Conservation (phyloP, 805 yeast species). For the Zygosaccharomyces rouxii region DNA sequence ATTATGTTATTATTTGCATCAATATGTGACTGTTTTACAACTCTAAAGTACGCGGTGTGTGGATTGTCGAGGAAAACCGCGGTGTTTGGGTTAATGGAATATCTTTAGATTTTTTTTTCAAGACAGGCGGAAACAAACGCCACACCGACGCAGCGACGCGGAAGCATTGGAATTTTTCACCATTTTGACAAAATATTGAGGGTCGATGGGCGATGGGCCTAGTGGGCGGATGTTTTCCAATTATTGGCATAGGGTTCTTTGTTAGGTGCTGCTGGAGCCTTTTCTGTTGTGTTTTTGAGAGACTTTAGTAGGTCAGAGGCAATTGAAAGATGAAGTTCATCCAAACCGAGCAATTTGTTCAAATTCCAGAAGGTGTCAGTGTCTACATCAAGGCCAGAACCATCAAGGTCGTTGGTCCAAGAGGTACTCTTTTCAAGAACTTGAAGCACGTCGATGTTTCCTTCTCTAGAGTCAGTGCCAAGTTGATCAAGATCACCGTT, state of each 20-base stretch:
- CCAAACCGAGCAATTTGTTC: slow-evolving; percentile 78
- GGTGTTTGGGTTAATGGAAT: not conserved
- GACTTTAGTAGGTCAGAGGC: slow-evolving; percentile 1
- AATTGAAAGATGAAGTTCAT: slow-evolving; percentile 64
- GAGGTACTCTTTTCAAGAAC: slow-evolving; percentile 89
- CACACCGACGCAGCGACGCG: slow-evolving; percentile 5
- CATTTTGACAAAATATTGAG: slow-evolving; percentile 4
- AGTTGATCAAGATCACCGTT: slow-evolving; percentile 79
- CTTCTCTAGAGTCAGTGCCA: slow-evolving; percentile 71
- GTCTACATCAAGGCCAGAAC: slow-evolving; percentile 87
- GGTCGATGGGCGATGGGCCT: not conserved
- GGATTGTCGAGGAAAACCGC: not conserved
- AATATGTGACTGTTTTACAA: not conserved
- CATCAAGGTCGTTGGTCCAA: slow-evolving; percentile 93
- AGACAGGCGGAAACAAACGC: not conserved
- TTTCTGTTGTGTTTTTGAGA: not conserved
- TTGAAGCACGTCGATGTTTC: slow-evolving; percentile 93
- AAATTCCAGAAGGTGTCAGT: slow-evolving; percentile 88
- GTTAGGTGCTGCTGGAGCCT: not conserved
- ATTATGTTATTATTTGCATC: not conserved
- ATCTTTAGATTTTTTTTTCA: not conserved
- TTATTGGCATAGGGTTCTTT: slow-evolving; percentile 1
- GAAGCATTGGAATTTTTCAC: slow-evolving; percentile 2
- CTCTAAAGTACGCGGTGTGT: not conserved
- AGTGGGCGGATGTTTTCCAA: slow-evolving; percentile 1